Conservation (phyloP, 2,329 filamentous ascomycete genomes). For the Colletotrichum sp. region DNA sequence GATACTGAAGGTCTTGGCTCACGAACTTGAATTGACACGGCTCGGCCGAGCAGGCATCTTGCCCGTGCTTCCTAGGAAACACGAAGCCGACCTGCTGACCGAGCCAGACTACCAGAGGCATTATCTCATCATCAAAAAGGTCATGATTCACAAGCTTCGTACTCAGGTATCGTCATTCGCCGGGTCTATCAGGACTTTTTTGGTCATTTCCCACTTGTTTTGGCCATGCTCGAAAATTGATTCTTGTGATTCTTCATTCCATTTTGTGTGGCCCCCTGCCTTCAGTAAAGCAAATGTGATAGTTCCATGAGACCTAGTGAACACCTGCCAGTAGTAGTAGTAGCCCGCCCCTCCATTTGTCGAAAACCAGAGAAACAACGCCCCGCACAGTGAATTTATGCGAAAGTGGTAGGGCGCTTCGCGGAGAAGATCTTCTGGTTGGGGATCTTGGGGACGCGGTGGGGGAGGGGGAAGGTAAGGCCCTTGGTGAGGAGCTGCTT, state of each 20-base stretch:
- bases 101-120: not conserved
- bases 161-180: conserved; percentile 16
- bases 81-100: not conserved
- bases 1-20: not conserved
- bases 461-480: conserved; percentile 98
- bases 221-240: conserved; percentile 13
- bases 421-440: conserved; percentile 93
- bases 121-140: conserved; percentile 13
- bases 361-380: conserved; percentile 57
- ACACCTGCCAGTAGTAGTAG: conserved; percentile 52
- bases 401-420: conserved; percentile 95
- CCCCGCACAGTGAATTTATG: conserved; percentile 64
- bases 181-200: conserved; percentile 5
- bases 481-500: conserved; percentile 95
- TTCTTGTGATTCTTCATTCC: conserved; percentile 41
- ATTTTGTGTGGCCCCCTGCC: conserved; percentile 39
- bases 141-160: conserved; percentile 20
- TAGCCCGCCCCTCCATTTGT: conserved; percentile 45
- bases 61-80: not conserved
- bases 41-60: not conserved
- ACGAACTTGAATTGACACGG: not conserved
- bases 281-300: conserved; percentile 60
- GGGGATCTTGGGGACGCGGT: conserved; percentile 85
- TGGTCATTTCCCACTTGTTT: not conserved
- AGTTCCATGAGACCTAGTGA: conserved; percentile 66